These are phyloP conservation scores for Termitomyces eurrhizus DNA, from an alignment of 768 basidiomycete species.

Conservation along the genomic window DNA sequence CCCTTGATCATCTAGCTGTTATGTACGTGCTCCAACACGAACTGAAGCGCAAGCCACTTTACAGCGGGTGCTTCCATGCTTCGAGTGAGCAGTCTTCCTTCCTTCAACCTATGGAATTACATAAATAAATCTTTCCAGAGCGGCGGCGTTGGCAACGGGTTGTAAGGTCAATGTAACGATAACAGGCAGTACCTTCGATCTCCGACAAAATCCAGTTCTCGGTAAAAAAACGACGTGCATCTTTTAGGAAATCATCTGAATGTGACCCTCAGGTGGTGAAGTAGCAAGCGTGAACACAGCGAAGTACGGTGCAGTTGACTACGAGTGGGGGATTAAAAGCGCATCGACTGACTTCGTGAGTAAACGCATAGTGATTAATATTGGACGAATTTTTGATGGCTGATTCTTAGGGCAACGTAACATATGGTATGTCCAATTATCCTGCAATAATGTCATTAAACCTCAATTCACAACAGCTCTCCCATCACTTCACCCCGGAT, in stretches of 20 bases:
- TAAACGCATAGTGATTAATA: conserved; percentile 6
- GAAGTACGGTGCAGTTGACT: conserved; percentile 60
- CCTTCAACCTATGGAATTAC: not conserved
- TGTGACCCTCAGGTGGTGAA: conserved; percentile 47
- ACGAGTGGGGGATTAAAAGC: conserved; percentile 60
- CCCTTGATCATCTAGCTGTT: conserved; percentile 41
- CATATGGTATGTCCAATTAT: conserved; percentile 50
- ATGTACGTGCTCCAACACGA: conserved; percentile 67
- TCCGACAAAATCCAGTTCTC: conserved; percentile 33
- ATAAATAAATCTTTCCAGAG: conserved; percentile 9
- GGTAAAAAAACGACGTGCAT: conserved; percentile 25
- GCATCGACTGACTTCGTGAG: conserved; percentile 85
- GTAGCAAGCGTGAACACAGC: conserved; percentile 58
- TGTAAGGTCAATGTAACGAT: conserved; percentile 17
- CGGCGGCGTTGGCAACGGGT: conserved; percentile 20
- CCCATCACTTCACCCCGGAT: conserved; percentile 73
- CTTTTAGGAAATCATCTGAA: not conserved
- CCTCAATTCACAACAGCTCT: conserved; percentile 31
- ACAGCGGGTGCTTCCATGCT: conserved; percentile 65
- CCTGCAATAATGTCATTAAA: not conserved
- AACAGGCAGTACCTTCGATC: conserved; percentile 15
- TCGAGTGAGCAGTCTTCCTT: conserved; percentile 5
- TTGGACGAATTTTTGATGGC: not conserved
- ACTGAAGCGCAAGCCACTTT: conserved; percentile 55
- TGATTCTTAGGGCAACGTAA: conserved; percentile 59